These are phyloP conservation scores for Sideroxylon spinosum DNA, from an alignment of 179 eudicot species.

Conservation along the genomic window DNA sequence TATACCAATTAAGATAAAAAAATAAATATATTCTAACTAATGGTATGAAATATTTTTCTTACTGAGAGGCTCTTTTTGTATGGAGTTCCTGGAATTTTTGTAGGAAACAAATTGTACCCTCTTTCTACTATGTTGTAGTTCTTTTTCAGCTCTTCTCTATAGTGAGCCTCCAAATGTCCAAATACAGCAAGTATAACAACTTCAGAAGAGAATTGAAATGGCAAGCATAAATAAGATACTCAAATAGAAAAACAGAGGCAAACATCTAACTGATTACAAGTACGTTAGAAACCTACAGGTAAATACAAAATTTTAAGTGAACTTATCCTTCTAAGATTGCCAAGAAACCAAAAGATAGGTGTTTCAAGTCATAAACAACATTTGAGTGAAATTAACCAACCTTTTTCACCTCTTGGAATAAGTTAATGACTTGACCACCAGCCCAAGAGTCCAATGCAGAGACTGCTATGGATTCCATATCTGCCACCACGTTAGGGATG, in stretches of 20 bases:
- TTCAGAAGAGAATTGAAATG: slow-evolving; percentile 40
- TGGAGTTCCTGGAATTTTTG: slow-evolving; percentile 37
- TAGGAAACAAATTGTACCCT: slow-evolving; percentile 47
- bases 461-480: slow-evolving; percentile 29
- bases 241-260: not conserved
- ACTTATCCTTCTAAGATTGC: slow-evolving; percentile 4
- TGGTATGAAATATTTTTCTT: slow-evolving; percentile 11
- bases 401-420: slow-evolving; percentile 46
- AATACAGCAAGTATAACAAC: slow-evolving; percentile 43
- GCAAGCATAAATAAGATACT: slow-evolving; percentile 1
- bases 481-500: slow-evolving; percentile 25
- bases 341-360: not conserved
- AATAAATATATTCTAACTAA: not conserved
- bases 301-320: not conserved
- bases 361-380: not conserved
- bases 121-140: slow-evolving; percentile 33
- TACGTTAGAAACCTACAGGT: not conserved
- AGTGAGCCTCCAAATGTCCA: slow-evolving; percentile 31
- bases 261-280: not conserved
- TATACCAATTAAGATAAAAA: slow-evolving; percentile 5
- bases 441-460: slow-evolving; percentile 33
- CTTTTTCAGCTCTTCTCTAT: slow-evolving; percentile 37
- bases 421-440: slow-evolving; percentile 25
- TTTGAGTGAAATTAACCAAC: slow-evolving; percentile 28
- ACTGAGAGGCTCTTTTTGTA: slow-evolving; percentile 37